These are phyloP conservation scores for Coemansia sp. DNA, from an alignment of 192 early-diverging fungal genomes.

Conservation along the genomic window DNA sequence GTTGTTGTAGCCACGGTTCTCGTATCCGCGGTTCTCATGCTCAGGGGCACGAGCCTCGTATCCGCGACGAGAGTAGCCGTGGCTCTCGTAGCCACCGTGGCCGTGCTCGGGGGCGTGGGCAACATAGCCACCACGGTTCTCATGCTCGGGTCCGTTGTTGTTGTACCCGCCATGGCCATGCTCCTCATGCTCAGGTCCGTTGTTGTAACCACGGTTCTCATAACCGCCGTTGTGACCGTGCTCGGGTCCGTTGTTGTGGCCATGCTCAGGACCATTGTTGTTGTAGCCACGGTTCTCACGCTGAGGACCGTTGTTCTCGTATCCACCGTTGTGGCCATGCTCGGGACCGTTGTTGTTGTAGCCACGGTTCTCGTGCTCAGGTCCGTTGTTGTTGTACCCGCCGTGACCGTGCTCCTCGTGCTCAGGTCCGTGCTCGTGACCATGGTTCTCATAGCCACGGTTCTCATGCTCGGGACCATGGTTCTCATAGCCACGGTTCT, in stretches of 20 bases:
- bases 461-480: not conserved
- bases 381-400: not conserved
- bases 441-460: not conserved
- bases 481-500: not conserved
- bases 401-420: slow-evolving; percentile 14
- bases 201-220: slow-evolving; percentile 5
- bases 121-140: not conserved
- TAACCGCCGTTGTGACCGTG: not conserved
- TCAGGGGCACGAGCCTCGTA: slow-evolving; percentile 5
- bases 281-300: not conserved
- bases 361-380: not conserved
- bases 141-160: slow-evolving; percentile 13
- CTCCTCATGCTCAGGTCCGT: not conserved
- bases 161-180: slow-evolving; percentile 14
- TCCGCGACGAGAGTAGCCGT: slow-evolving; percentile 1
- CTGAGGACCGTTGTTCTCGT: not conserved
- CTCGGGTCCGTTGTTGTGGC: not conserved
- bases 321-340: not conserved
- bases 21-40: slow-evolving; percentile 12
- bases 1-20: slow-evolving; percentile 1
- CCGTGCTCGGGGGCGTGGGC: not conserved
- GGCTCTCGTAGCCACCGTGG: slow-evolving; percentile 11
- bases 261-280: not conserved
- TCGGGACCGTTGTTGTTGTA: slow-evolving; percentile 5
- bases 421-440: slow-evolving; percentile 27